These are phyloP conservation scores for Daldinia loculata DNA, from an alignment of 495 filamentous ascomycete genomes.

Conservation along the genomic window DNA sequence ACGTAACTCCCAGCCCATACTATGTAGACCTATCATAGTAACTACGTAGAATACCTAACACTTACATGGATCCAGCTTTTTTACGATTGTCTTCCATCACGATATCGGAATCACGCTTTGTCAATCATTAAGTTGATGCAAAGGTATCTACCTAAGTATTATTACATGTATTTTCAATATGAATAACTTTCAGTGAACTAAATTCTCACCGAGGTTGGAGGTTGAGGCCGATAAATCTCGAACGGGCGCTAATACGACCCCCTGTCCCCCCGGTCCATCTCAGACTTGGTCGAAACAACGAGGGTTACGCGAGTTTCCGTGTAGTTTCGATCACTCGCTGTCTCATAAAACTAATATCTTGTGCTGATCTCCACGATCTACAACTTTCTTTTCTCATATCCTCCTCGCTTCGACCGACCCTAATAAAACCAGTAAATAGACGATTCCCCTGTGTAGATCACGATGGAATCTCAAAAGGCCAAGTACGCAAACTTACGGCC, in stretches of 20 bases:
- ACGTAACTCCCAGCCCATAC: constrained; percentile 4
- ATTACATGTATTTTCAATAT: background rate
- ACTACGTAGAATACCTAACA: no score
- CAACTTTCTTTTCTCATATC: constrained; percentile 21
- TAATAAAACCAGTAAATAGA: background rate
- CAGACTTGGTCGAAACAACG: constrained; percentile 37
- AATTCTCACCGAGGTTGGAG: background rate
- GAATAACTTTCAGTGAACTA: background rate
- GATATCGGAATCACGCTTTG: background rate
- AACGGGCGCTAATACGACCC: constrained; percentile 15
- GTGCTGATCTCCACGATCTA: constrained; percentile 26
- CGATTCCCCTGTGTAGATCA: constrained; percentile 31
- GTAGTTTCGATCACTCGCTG: background rate
- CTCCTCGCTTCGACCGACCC: background rate
- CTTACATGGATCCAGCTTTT: background rate
- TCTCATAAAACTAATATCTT: constrained; percentile 21
- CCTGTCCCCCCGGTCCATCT: constrained; percentile 17
- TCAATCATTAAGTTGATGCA: background rate
- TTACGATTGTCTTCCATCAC: background rate
- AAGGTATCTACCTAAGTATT: no score
- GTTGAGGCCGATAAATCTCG: background rate
- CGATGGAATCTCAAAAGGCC: constrained; percentile 49
- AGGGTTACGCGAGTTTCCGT: constrained; percentile 1
- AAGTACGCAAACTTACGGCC: constrained; percentile 46
- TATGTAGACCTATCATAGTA: background rate